Percentiles rank a stretch among this genome's conserved stretches.
Conservation (phyloP, 108 stramenopile species). For the Conticribra guillardii region DNA sequence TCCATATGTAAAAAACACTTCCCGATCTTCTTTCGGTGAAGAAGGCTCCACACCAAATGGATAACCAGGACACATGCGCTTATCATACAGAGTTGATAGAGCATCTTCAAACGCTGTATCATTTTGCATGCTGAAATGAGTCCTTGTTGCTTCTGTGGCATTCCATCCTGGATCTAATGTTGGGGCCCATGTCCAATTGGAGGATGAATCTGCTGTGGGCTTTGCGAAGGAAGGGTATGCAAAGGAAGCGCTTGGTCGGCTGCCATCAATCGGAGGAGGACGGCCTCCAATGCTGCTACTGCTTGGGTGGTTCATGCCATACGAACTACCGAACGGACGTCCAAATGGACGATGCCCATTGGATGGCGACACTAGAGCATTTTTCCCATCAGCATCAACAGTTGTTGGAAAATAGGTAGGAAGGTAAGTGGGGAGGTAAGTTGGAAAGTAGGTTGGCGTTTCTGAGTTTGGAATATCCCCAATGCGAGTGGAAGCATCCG, state of each 20-base stretch:
- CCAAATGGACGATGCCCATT: neutral
- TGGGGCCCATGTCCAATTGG: neutral
- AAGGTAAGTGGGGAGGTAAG: neutral
- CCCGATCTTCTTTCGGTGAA: conserved; percentile 8
- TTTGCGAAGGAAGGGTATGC: neutral
- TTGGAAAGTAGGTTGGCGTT: too few relatives aligned
- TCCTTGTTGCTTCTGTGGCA: neutral
- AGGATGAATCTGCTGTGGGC: neutral
- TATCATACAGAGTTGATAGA: conserved; percentile 7
- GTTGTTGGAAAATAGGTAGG: neutral
- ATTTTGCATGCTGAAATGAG: neutral
- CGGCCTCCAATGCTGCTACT: too few relatives aligned
- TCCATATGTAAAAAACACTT: conserved; percentile 42
- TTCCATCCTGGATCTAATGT: neutral
- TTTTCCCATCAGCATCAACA: neutral
- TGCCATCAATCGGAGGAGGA: too few relatives aligned
- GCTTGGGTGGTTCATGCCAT: neutral
- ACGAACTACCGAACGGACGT: neutral
- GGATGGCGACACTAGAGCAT: neutral
- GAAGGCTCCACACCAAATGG: conserved; percentile 25
- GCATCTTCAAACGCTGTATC: neutral
- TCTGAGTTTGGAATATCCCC: neutral
- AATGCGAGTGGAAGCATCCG: neutral
- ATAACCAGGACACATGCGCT: conserved; percentile 29
- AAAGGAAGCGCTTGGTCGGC: too few relatives aligned